These are phyloP conservation scores for Kwoniella shivajii DNA, from an alignment of 1,284 basidiomycete genomes.

Conservation along the genomic window DNA sequence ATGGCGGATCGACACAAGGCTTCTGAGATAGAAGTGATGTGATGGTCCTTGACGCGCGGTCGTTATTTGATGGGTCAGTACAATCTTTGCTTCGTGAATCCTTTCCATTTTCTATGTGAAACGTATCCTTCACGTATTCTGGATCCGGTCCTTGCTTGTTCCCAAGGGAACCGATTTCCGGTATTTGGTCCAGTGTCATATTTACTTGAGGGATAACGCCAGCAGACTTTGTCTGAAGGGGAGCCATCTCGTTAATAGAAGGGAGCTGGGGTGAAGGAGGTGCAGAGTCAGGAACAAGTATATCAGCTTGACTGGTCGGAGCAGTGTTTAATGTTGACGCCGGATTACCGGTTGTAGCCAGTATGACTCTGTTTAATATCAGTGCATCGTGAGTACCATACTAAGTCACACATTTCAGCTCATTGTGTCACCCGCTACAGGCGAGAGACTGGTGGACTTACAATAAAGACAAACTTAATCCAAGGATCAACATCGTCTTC, in stretches of 20 bases:
- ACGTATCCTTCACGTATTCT: no score
- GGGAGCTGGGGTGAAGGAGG: neutral
- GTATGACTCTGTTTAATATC: neutral
- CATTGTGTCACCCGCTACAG: neutral
- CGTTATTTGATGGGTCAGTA: no score
- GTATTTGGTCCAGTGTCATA: no score
- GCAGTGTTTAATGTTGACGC: neutral
- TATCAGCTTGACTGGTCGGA: neutral
- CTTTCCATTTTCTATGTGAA: no score
- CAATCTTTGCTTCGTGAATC: no score
- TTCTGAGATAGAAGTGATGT: no score
- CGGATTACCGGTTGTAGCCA: neutral
- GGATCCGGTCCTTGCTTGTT: no score
- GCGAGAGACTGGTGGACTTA: neutral
- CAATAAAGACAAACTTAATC: constrained; percentile 7
- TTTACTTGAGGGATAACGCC: no score
- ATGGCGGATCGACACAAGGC: no score
- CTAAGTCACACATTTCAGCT: neutral
- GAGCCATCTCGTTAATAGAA: neutral
- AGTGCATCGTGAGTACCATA: constrained; percentile 13
- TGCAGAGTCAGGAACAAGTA: constrained; percentile 7
- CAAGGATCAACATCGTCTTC: constrained; percentile 8
- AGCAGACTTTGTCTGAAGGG: neutral
- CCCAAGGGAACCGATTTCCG: no score
- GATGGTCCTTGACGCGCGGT: no score